A percentile compares a stretch with the other conserved stretches of the same genome.
phyloP scores from a whole-genome alignment of 495 filamentous ascomycete species.

The Lineolata rhizophorae region DNA sequence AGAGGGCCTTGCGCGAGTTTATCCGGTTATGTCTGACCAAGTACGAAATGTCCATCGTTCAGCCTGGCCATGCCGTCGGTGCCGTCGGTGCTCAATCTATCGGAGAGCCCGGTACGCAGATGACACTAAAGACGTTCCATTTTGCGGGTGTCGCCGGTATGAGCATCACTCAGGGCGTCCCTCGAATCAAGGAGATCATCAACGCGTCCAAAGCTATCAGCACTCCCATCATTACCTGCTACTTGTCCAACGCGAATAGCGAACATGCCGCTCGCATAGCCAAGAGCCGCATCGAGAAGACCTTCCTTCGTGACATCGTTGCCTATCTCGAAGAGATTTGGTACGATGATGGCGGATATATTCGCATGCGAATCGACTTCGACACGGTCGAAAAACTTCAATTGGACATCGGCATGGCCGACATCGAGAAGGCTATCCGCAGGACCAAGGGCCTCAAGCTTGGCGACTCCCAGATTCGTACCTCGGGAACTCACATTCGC shows the following conservation, averaged over 20 bases:
- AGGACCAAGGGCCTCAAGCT: constrained; percentile 62
- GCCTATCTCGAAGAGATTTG: constrained; percentile 63
- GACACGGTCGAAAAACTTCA: constrained; percentile 55
- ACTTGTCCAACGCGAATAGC: constrained; percentile 43
- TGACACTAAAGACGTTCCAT: constrained; percentile 99
- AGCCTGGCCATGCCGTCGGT: constrained; percentile 92
- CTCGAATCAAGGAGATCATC: constrained; percentile 99
- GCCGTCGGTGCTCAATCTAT: constrained; percentile 95
- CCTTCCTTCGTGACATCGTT: constrained; percentile 53
- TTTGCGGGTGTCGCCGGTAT: constrained; percentile 98
- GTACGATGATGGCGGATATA: constrained; percentile 45
- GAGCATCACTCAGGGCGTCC: constrained; percentile 97
- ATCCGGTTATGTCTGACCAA: constrained; percentile 67
- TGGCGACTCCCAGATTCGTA: constrained; percentile 25
- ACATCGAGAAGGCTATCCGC: constrained; percentile 52
- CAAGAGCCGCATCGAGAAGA: constrained; percentile 83
- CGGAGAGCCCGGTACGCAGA: constrained; percentile 94
- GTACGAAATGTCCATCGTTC: constrained; percentile 71
- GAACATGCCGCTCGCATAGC: constrained; percentile 64
- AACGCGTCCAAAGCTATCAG: constrained; percentile 85
- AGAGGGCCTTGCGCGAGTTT: constrained; percentile 47
- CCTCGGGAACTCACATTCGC: constrained; percentile 24
- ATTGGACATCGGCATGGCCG: constrained; percentile 43
- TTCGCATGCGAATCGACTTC: constrained; percentile 57
- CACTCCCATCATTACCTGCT: constrained; percentile 79